phyloP scores from a whole-genome alignment of 495 filamentous ascomycete species.

The Hypoxylon fragiforme region DNA sequence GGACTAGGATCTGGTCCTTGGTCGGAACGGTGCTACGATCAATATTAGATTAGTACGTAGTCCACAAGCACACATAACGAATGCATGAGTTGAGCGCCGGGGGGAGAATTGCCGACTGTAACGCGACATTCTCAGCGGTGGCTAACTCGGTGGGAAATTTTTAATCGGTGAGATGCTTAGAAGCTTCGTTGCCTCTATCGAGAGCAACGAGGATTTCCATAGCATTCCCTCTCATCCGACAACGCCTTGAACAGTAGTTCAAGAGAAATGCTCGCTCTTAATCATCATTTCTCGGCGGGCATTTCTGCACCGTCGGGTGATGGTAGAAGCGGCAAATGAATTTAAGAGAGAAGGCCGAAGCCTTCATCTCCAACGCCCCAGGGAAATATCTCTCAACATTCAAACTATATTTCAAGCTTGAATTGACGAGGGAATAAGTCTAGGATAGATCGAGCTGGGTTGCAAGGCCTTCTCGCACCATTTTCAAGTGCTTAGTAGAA shows the following conservation, averaged over 20 bases:
- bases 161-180: constrained; percentile 72
- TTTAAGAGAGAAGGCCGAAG: constrained; percentile 77
- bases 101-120: constrained; percentile 81
- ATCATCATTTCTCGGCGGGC: constrained; percentile 18
- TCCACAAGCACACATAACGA: constrained; percentile 58
- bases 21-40: constrained; percentile 77
- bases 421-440: constrained; percentile 56
- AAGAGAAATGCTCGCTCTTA: constrained; percentile 56
- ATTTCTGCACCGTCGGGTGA: constrained; percentile 18
- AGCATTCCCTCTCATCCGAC: constrained; percentile 66
- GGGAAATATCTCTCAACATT: constrained; percentile 54
- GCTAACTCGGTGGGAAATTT: constrained; percentile 78
- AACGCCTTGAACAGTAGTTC: constrained; percentile 71
- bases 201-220: constrained; percentile 4
- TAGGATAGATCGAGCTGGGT: constrained; percentile 82
- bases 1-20: constrained; percentile 89
- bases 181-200: constrained; percentile 4
- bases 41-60: constrained; percentile 64
- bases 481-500: constrained; percentile 25
- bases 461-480: constrained; percentile 44
- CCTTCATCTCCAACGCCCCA: constrained; percentile 83
- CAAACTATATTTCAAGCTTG: constrained; percentile 52
- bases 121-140: constrained; percentile 85
- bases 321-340: constrained; percentile 64
- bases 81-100: constrained; percentile 74